phyloP scores from a whole-genome alignment of 495 filamentous ascomycete species.

The Geoglossum glabrum region DNA sequence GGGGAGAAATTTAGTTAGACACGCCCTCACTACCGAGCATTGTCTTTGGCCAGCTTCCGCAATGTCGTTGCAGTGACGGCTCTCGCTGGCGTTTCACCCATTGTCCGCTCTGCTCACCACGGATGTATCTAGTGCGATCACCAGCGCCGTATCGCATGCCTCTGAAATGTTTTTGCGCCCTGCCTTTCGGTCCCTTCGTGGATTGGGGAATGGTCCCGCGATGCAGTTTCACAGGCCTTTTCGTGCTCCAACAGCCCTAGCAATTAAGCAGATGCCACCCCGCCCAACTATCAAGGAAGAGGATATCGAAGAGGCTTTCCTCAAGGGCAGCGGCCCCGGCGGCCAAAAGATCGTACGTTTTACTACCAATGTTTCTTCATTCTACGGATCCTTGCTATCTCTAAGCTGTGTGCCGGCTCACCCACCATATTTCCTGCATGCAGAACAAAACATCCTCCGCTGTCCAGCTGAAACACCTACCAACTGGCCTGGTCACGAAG shows the following conservation, averaged over 20 bases:
- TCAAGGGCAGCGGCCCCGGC: conserved; percentile 83
- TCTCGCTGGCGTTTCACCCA: not conserved
- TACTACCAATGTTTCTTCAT: not conserved
- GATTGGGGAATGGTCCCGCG: not conserved
- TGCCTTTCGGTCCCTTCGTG: not conserved
- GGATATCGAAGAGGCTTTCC: conserved; percentile 64
- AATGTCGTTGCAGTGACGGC: not conserved
- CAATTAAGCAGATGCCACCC: conserved; percentile 45
- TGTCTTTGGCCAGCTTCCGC: not conserved
- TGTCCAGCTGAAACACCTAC: conserved; percentile 78
- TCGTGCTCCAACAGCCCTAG: not conserved
- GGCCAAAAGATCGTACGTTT: conserved; percentile 71
- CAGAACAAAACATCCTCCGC: conserved; percentile 95
- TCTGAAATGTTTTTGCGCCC: not conserved
- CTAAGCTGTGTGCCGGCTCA: not conserved
- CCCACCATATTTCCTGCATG: not conserved
- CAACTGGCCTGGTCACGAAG: conserved; percentile 80
- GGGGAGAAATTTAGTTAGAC: not conserved
- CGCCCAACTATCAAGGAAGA: conserved; percentile 53
- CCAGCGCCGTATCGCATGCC: not conserved
- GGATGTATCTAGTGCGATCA: not conserved
- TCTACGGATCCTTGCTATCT: not conserved
- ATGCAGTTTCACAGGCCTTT: not conserved
- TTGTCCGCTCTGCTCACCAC: not conserved
- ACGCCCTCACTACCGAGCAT: not conserved